These are phyloP conservation scores for Botrytis squamosa DNA, from an alignment of 2,329 filamentous ascomycete species.

Conservation along the genomic window DNA sequence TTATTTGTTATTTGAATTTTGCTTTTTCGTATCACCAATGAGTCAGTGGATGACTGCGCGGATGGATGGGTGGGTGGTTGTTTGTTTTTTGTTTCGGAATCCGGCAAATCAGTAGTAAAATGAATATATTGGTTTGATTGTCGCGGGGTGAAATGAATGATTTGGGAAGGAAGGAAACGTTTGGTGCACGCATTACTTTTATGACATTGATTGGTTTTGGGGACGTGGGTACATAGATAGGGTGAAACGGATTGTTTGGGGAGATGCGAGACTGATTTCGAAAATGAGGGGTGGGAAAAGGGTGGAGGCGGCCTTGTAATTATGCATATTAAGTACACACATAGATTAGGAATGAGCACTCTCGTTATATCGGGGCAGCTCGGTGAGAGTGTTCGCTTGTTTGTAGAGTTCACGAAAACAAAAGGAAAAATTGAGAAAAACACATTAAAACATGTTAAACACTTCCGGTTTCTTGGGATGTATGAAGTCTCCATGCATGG, in stretches of 20 bases:
- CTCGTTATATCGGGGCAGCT: neutral
- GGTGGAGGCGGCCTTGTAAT: neutral
- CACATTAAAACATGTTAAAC: neutral
- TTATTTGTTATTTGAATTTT: neutral
- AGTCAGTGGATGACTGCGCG: neutral
- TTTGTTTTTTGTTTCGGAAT: neutral
- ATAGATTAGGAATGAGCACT: conserved; percentile 1
- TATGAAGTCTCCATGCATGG: neutral
- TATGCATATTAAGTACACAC: neutral
- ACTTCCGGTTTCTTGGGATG: neutral
- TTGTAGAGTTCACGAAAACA: neutral
- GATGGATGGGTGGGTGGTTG: neutral
- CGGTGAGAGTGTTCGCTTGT: neutral
- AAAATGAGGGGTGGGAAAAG: neutral
- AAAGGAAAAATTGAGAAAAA: neutral
- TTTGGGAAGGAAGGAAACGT: neutral
- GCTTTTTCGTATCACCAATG: neutral
- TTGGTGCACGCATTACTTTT: neutral
- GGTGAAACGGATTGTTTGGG: neutral
- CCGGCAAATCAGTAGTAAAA: neutral
- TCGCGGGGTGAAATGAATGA: neutral
- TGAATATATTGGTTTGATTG: neutral
- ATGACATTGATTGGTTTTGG: neutral
- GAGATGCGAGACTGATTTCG: neutral
- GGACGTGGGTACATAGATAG: neutral